Base-by-base conservation (phyloP, 2,329 filamentous ascomycete genomes). In the Teratosphaeria epicoccoides region DNA sequence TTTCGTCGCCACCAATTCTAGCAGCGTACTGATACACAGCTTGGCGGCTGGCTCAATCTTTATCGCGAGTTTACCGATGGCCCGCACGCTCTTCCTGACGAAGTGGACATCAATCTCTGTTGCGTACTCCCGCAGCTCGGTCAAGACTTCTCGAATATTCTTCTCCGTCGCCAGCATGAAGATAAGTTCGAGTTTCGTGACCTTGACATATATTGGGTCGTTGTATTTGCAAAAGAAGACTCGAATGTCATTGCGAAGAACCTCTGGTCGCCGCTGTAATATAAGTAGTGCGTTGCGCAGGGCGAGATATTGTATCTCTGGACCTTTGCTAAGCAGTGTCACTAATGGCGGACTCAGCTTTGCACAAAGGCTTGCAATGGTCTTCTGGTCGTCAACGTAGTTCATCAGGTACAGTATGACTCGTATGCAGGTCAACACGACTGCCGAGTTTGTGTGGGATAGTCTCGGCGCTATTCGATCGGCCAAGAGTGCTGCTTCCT, bases 221-320 rank as follows among this genome's bases (percentile, higher is more conserved):
- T 98, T 98, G 72, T 98, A 98, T 76, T 98, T 98, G 82, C 93
- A 98, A 72, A 98, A 98, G 73, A 98, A 98, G 26, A 98, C 93
- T 46, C 93, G 83, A 56, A 98, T 97, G 69, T 98, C 93, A 70
- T 96, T 97, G 57, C 89, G 82, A 50, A 98, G 72, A 7, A 98
- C 91, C 64, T 97, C 93, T 0, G 93, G 93, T 51, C 91, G 80
- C 61, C 91, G 80, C 68, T 98, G 93, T 49, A 98, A 75, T 60
- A 98, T 98, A 12, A 98, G 76, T 2, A 98, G 78, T 0, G 93
- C 93, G 66, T 98, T 98, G 57, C 93, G 80, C 17, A 98, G 78
- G 0, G 93, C 93, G 6, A 98, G 78, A 66, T 98, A 98, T 68
- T 98, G 93, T n/a, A 98, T 93, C 68, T 98, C 93, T 0, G 93